phyloP scores from a whole-genome alignment of 2,329 filamentous ascomycete genomes.

The Tympanopsis confertula region DNA sequence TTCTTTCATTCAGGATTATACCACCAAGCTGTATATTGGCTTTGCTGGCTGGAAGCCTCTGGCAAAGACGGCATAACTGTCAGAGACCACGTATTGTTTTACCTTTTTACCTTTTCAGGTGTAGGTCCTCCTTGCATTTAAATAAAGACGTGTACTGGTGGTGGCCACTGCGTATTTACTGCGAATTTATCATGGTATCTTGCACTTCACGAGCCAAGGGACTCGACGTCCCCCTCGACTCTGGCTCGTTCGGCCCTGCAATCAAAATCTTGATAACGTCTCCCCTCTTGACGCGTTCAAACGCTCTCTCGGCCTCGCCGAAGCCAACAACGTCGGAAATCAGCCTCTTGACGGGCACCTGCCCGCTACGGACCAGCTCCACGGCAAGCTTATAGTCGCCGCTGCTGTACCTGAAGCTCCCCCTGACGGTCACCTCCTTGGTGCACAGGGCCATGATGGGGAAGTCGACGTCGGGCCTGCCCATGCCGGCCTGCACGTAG shows the following conservation, averaged over 20 bases:
- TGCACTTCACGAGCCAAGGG: too few relatives aligned
- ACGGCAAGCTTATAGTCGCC: slow-evolving; percentile 82
- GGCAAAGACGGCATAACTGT: too few relatives aligned
- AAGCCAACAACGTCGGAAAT: slow-evolving; percentile 72
- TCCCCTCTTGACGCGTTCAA: slow-evolving; percentile 73
- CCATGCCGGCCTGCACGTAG: slow-evolving; percentile 88
- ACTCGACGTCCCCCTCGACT: too few relatives aligned
- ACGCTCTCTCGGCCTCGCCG: slow-evolving; percentile 72
- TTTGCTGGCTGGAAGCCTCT: too few relatives aligned
- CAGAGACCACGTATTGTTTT: too few relatives aligned
- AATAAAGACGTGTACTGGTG: too few relatives aligned
- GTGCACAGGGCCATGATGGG: slow-evolving; percentile 82
- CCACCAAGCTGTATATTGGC: too few relatives aligned
- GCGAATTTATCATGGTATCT: too few relatives aligned
- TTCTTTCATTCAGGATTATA: too few relatives aligned
- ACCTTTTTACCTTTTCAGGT: too few relatives aligned
- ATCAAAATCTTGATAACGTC: slow-evolving; percentile 65
- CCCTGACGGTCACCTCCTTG: slow-evolving; percentile 79
- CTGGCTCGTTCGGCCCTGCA: slow-evolving; percentile 52
- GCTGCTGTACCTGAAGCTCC: slow-evolving; percentile 78
- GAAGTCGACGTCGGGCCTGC: slow-evolving; percentile 74
- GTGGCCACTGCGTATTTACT: too few relatives aligned
- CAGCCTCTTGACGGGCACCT: slow-evolving; percentile 71
- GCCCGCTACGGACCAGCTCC: slow-evolving; percentile 60
- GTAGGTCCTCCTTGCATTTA: too few relatives aligned